Evolutionary conservation across 176 grass and related monocot species (phyloP).

Genomic region (Lolium perenne): DNA sequence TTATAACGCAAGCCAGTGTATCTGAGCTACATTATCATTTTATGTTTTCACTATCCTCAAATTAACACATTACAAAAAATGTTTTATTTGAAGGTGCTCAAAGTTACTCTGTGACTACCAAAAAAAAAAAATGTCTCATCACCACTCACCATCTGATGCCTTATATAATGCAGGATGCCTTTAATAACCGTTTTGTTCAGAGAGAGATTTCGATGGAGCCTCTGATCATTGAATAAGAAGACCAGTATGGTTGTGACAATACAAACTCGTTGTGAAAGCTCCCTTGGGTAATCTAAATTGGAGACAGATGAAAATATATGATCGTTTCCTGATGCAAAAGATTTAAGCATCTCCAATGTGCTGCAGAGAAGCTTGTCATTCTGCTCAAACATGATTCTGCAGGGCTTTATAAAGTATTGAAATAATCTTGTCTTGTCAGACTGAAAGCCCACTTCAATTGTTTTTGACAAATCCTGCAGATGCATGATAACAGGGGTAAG

Average conservation of each 20-base stretch:
- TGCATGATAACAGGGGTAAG: slow-evolving; percentile 36
- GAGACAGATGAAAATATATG: slow-evolving; percentile 42
- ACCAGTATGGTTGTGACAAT: slow-evolving; percentile 63
- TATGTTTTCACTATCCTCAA: slow-evolving; percentile 20
- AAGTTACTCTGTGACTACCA: slow-evolving; percentile 40
- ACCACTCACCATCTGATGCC: slow-evolving; percentile 60
- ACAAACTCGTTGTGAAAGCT: slow-evolving; percentile 55
- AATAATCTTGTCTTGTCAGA: slow-evolving; percentile 58
- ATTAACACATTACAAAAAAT: slow-evolving; percentile 7
- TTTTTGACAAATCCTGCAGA: slow-evolving; percentile 73
- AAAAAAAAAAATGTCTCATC: slow-evolving; percentile 33
- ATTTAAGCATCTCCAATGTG: slow-evolving; percentile 67
- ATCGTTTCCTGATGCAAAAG: slow-evolving; percentile 61
- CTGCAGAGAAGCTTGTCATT: slow-evolving; percentile 61
- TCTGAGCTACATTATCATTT: slow-evolving; percentile 14
- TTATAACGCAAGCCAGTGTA: slow-evolving; percentile 4
- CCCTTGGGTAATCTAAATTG: slow-evolving; percentile 37
- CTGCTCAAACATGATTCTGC: slow-evolving; percentile 65
- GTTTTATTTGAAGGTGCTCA: slow-evolving; percentile 10
- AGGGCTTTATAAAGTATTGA: slow-evolving; percentile 70
- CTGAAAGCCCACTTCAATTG: slow-evolving; percentile 51
- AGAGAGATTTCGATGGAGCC: slow-evolving; percentile 64
- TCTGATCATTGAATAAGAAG: slow-evolving; percentile 63
- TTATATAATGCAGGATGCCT: slow-evolving; percentile 60
- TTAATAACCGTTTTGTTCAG: slow-evolving; percentile 51